These are phyloP conservation scores for Strombidium stylifer DNA, from an alignment of 73 alveolate genomes.

Conservation along the genomic window DNA sequence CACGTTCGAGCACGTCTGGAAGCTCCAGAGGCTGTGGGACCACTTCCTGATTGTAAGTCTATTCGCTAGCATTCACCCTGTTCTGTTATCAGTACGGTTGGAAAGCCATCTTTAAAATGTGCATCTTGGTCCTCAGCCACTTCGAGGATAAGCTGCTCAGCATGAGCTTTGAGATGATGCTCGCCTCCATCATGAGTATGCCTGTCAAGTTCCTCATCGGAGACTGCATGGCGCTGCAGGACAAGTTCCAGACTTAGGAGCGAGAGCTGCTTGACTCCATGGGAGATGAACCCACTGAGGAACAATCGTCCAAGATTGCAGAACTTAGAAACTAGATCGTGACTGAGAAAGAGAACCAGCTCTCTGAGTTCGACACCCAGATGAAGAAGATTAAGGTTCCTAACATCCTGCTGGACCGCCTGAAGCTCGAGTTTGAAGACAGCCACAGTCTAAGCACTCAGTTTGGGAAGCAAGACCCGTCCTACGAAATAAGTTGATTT, in stretches of 20 bases:
- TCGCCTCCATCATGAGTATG: slow-evolving; percentile 2
- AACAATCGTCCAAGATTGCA: not conserved
- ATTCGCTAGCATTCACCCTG: no score
- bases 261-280: no score
- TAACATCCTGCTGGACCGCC: not conserved
- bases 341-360: no score
- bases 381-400: not conserved
- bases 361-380: not conserved
- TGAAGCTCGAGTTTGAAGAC: not conserved
- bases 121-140: slow-evolving; percentile 11
- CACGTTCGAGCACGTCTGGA: not conserved
- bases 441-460: no score
- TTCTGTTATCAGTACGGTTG: slow-evolving; percentile 42
- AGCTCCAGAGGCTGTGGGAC: slow-evolving; percentile 59
- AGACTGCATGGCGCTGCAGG: no score
- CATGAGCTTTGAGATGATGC: slow-evolving; percentile 37
- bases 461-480: no score
- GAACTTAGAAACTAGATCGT: no score
- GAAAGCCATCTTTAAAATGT: slow-evolving; percentile 33
- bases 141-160: slow-evolving; percentile 20
- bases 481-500: no score
- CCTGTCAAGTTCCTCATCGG: slow-evolving; percentile 12
- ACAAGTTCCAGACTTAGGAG: no score
- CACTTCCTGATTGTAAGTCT: slow-evolving; percentile 35
- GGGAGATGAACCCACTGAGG: not conserved